Conservation (phyloP, 768 basidiomycete species). For the Coprinopsis marcescibilis region DNA sequence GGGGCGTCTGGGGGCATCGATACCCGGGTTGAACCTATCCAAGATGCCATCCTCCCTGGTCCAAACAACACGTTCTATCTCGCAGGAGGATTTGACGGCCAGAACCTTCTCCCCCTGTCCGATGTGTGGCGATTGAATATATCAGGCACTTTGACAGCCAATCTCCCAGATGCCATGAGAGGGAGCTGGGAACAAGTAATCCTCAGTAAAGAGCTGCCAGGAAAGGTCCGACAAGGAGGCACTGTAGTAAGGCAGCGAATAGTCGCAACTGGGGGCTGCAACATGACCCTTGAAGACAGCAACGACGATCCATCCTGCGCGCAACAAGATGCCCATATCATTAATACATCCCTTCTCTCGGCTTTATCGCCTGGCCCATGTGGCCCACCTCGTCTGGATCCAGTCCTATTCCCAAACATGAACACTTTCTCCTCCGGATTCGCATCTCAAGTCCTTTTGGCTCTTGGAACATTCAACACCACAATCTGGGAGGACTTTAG, state of each 20-base stretch:
- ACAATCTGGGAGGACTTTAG: slow-evolving; percentile 63
- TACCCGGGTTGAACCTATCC: slow-evolving; percentile 35
- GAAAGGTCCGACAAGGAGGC: slow-evolving; percentile 47
- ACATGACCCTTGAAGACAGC: slow-evolving; percentile 22
- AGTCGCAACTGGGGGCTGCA: slow-evolving; percentile 60
- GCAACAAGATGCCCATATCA: slow-evolving; percentile 50
- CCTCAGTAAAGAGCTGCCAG: slow-evolving; percentile 30
- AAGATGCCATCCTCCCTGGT: slow-evolving; percentile 39
- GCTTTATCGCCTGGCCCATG: slow-evolving; percentile 43
- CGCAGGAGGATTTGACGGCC: slow-evolving; percentile 61
- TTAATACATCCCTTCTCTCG: slow-evolving; percentile 35
- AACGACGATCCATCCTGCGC: slow-evolving; percentile 46
- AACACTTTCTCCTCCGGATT: slow-evolving; percentile 53
- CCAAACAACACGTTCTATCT: slow-evolving; percentile 73
- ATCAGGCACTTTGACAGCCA: slow-evolving; percentile 67
- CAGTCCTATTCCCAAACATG: slow-evolving; percentile 55
- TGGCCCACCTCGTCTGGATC: slow-evolving; percentile 59
- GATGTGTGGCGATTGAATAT: slow-evolving; percentile 69
- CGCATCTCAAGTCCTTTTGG: slow-evolving; percentile 57
- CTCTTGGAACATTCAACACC: slow-evolving; percentile 62
- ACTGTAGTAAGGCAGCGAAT: slow-evolving; percentile 49
- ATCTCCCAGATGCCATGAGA: slow-evolving; percentile 42
- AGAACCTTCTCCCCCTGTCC: slow-evolving; percentile 40
- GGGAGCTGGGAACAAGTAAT: slow-evolving; percentile 58
- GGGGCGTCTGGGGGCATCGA: slow-evolving; percentile 75